phyloP scores from a whole-genome alignment of 805 yeast species.

The Yarrowia sp. region DNA sequence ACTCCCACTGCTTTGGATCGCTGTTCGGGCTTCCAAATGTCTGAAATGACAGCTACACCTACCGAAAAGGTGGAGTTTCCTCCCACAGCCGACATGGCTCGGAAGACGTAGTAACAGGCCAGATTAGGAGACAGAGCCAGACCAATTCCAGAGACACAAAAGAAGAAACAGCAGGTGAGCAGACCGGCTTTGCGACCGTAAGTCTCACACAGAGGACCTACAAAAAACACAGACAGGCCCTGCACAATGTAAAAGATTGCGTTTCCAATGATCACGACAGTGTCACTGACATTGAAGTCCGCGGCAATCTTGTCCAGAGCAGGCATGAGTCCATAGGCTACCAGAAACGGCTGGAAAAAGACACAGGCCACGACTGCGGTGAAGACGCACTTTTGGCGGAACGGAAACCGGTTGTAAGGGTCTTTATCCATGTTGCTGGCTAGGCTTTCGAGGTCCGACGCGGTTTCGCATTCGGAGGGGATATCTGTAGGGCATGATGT shows the following conservation, averaged over 20 bases:
- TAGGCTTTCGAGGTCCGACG: background rate
- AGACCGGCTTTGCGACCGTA: slow-evolving; percentile 52
- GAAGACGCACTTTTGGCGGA: slow-evolving; percentile 14
- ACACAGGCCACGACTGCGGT: background rate
- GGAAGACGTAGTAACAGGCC: slow-evolving; percentile 52
- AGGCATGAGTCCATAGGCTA: slow-evolving; percentile 50
- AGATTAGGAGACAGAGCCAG: slow-evolving; percentile 50
- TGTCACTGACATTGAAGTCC: slow-evolving; percentile 46
- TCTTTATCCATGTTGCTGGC: background rate
- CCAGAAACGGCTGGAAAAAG: slow-evolving; percentile 21
- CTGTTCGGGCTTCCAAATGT: slow-evolving; percentile 48
- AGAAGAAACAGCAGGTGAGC: slow-evolving; percentile 41
- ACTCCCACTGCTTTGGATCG: slow-evolving; percentile 52
- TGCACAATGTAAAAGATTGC: slow-evolving; percentile 51
- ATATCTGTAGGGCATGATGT: background rate
- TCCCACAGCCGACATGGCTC: slow-evolving; percentile 49
- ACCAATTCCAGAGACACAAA: slow-evolving; percentile 35
- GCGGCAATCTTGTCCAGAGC: slow-evolving; percentile 51
- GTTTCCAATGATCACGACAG: slow-evolving; percentile 48
- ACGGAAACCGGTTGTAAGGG: slow-evolving; percentile 11
- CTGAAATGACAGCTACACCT: slow-evolving; percentile 52
- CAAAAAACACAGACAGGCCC: slow-evolving; percentile 52
- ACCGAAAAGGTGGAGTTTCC: slow-evolving; percentile 55
- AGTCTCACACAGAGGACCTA: slow-evolving; percentile 49
- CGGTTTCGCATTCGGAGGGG: too few relatives aligned